phyloP scores from a whole-genome alignment of 2,329 filamentous ascomycete genomes.

The Fusarium kyushuense region DNA sequence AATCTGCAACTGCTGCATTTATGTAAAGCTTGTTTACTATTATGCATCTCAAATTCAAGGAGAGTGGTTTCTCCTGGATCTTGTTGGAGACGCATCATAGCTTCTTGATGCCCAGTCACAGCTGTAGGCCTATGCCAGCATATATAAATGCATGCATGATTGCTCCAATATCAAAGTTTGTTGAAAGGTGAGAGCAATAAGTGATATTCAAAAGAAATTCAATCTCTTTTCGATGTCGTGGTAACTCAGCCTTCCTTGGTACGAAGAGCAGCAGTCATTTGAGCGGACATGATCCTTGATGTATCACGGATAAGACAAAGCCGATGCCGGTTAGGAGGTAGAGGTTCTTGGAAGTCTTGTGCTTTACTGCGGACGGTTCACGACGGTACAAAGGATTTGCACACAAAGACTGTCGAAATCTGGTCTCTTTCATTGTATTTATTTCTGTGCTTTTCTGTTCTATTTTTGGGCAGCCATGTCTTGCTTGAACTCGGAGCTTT shows the following conservation, averaged over 20 bases:
- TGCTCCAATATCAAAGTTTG: too few relatives aligned
- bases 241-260: not conserved
- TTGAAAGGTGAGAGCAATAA: not conserved
- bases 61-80: too few relatives aligned
- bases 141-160: not conserved
- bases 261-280: not conserved
- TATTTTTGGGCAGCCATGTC: too few relatives aligned
- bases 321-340: not conserved
- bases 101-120: too few relatives aligned
- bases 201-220: not conserved
- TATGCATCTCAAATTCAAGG: too few relatives aligned
- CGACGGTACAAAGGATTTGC: too few relatives aligned
- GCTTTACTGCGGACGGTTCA: not conserved
- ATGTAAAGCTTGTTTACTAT: not conserved
- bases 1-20: too few relatives aligned
- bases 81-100: not conserved
- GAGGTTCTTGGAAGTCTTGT: not conserved
- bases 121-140: not conserved
- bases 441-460: too few relatives aligned
- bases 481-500: not conserved
- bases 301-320: not conserved
- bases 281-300: slow-evolving; percentile 2
- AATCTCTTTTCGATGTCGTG: not conserved
- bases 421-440: not conserved
- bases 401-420: not conserved